Base-by-base conservation (phyloP, 2,329 filamentous ascomycete species). In the Malbranchea zuffiana region DNA sequence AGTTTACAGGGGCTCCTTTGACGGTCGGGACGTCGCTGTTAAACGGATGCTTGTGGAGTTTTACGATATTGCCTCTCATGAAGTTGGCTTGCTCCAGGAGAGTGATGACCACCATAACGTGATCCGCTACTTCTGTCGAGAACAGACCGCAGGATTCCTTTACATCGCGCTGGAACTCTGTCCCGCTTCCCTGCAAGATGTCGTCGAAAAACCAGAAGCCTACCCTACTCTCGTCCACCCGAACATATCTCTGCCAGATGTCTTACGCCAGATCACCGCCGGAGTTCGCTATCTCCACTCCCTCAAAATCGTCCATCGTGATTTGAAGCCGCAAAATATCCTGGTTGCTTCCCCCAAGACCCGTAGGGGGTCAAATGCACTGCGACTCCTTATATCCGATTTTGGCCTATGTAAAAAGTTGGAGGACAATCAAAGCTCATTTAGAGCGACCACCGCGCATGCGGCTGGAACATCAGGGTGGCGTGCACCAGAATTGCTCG, bases 381-480 rank as follows among this genome's bases (percentile, higher is more conserved):
- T 86, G 16, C 80, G 88, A n/a, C 71, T 98, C 24, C 74, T 98
- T 3, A 94, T 98, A 23, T 96, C 90, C 0, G 90, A 98, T 58
- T 98, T 98, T 61, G 90, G 90, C 4, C 74, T 98, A 1, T 96
- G 90, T 59, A 98, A 96, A 68, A 96, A 95, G 53, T 67, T 98
- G 11, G 90, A 95, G 46, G 85, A 85, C 37, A 86, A 87, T 5
- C 86, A 94, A 55, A 94, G 86, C 39, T 96, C 88, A 0, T 87
- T 96, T 55, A 82, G 88, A 26, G 87, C 90, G 6, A 95, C 88
- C 3, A 96, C 88, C 0, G 86, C 86, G 8, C 84, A 94, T 52
- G 88, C 88, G 1, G 83, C 83, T 5, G 90, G 90, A 20, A 98
- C 90, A 0, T 85, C 84, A 28, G 90, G 90, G 5, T 98, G 90